phyloP scores from a whole-genome alignment of 371 early-diverging fungal genomes.

The Catenaria anguillulae region DNA sequence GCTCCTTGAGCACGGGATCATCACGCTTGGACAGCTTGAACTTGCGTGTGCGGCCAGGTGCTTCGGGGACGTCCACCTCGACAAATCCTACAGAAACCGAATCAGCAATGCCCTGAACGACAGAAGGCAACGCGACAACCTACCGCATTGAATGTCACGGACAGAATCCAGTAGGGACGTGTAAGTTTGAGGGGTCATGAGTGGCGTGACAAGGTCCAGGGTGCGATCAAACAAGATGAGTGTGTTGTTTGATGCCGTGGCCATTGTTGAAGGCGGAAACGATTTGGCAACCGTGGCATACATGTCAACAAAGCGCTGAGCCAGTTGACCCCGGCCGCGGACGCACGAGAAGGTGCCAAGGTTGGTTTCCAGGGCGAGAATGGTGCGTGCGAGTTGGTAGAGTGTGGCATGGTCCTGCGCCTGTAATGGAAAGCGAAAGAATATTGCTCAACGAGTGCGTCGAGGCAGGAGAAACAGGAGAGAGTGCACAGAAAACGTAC shows the following conservation, averaged over 20 bases:
- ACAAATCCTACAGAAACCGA: conserved; percentile 37
- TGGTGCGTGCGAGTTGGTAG: conserved; percentile 19
- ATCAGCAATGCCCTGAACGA: too few relatives aligned
- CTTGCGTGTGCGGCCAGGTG: not conserved
- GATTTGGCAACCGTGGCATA: conserved; percentile 3
- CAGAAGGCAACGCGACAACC: too few relatives aligned
- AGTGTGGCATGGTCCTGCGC: not conserved
- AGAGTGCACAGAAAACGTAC: conserved; percentile 55
- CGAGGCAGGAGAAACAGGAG: too few relatives aligned
- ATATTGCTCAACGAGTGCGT: conserved; percentile 13
- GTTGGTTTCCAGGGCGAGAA: conserved; percentile 63
- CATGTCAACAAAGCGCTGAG: not conserved
- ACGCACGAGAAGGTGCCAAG: conserved; percentile 72
- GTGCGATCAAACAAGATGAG: conserved; percentile 76
- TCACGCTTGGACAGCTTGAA: conserved; percentile 9
- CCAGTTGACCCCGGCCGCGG: conserved; percentile 56
- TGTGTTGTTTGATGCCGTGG: conserved; percentile 49
- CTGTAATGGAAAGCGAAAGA: conserved; percentile 37
- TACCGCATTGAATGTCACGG: conserved; percentile 11
- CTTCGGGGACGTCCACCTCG: conserved; percentile 21
- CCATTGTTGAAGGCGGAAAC: too few relatives aligned
- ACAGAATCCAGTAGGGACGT: conserved; percentile 66
- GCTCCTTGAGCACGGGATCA: conserved; percentile 59
- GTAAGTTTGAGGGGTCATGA: conserved; percentile 86
- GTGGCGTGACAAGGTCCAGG: conserved; percentile 75